Conservation (phyloP, 176 grass and related monocot species). For the Rhynchospora breviuscula region DNA sequence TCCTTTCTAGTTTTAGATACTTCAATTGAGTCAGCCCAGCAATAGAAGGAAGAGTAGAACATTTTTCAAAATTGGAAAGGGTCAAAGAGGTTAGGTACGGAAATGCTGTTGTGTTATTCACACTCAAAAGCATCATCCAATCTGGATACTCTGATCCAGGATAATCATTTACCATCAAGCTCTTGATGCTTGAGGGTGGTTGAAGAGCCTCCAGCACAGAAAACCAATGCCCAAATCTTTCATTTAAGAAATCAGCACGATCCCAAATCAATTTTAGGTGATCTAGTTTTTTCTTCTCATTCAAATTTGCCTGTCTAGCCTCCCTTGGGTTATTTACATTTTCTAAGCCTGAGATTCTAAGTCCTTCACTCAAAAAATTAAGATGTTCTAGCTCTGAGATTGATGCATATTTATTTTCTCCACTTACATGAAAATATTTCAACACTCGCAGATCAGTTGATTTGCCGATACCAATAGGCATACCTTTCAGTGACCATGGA, state of each 20-base stretch:
- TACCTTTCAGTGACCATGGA: too few relatives aligned
- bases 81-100: not conserved
- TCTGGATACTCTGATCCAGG: not conserved
- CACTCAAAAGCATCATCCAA: not conserved
- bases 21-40: not conserved
- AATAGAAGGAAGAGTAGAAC: not conserved
- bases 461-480: not conserved
- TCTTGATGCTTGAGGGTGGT: not conserved
- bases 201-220: not conserved
- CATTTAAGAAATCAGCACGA: too few relatives aligned
- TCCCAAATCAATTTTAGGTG: not conserved
- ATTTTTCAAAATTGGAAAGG: not conserved
- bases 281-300: not conserved
- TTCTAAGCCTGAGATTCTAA: not conserved
- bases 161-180: not conserved
- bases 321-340: not conserved
- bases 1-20: not conserved
- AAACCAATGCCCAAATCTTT: too few relatives aligned
- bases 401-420: too few relatives aligned
- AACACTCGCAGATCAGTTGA: not conserved
- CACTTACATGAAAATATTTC: not conserved
- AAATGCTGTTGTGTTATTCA: not conserved
- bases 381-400: not conserved
- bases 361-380: not conserved
- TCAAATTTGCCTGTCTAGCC: not conserved